Conservation (phyloP, 345 rosid genomes). For the Camelina laxa region DNA sequence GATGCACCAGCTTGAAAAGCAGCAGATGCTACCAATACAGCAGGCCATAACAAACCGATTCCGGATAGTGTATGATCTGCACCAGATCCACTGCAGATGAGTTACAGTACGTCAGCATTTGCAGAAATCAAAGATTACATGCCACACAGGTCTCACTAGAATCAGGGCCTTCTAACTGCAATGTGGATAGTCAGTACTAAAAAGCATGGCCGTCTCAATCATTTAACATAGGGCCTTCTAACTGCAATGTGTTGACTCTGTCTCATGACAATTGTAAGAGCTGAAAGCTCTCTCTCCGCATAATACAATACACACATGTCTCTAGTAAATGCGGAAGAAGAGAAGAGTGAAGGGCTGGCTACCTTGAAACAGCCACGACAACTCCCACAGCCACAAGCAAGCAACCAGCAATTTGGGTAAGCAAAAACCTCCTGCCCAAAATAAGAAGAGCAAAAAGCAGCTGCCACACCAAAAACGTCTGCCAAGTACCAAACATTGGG, state of each 20-base stretch:
- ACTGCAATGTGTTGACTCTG: not conserved
- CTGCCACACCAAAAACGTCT: constrained; percentile 93
- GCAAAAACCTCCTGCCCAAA: constrained; percentile 63
- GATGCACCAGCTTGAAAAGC: constrained; percentile 90
- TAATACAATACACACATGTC: not conserved
- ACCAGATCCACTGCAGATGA: constrained; percentile 69
- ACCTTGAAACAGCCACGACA: constrained; percentile 82
- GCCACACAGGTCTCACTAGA: constrained; percentile 12
- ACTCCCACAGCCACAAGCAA: constrained; percentile 83
- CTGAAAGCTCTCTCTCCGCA: constrained; percentile 7
- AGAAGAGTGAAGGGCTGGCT: not conserved
- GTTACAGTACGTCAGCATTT: constrained; percentile 25
- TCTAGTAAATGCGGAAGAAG: not conserved
- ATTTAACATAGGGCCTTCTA: not conserved
- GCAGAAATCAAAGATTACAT: constrained; percentile 1
- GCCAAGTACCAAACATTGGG: constrained; percentile 40
- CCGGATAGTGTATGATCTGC: constrained; percentile 64
- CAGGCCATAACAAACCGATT: constrained; percentile 68
- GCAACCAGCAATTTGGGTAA: constrained; percentile 72
- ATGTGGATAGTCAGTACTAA: not conserved
- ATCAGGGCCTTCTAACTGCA: constrained; percentile 3
- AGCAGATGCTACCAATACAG: constrained; percentile 75
- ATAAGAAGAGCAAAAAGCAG: constrained; percentile 66
- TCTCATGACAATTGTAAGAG: constrained; percentile 1
- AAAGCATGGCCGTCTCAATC: not conserved